These are phyloP conservation scores for Diplodia seriata DNA, from an alignment of 2,329 filamentous ascomycete species.

Conservation along the genomic window DNA sequence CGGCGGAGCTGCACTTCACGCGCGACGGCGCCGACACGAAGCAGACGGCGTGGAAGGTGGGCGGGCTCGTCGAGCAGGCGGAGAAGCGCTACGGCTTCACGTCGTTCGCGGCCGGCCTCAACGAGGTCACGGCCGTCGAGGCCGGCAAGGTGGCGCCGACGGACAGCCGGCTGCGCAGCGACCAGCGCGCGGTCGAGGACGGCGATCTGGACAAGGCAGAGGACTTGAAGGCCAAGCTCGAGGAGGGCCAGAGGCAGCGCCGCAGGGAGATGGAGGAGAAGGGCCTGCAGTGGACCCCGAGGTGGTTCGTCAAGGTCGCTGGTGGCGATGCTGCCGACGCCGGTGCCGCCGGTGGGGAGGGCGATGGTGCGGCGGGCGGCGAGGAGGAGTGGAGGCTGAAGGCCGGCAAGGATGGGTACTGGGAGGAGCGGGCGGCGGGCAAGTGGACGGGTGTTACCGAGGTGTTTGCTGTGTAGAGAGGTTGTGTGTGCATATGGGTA, in stretches of 20 bases:
- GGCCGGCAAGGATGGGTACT: constrained; percentile 86
- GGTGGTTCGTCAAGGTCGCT: constrained; percentile 80
- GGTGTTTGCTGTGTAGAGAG: constrained; percentile 55
- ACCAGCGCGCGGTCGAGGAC: constrained; percentile 84
- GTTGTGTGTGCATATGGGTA: not conserved
- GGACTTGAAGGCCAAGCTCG: constrained; percentile 78
- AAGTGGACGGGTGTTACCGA: constrained; percentile 67
- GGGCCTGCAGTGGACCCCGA: constrained; percentile 74
- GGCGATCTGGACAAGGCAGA: constrained; percentile 86
- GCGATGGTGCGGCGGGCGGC: constrained; percentile 43
- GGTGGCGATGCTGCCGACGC: constrained; percentile 40
- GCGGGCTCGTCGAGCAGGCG: constrained; percentile 78
- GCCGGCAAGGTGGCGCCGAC: constrained; percentile 76
- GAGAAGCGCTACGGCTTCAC: constrained; percentile 87
- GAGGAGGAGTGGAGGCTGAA: constrained; percentile 69
- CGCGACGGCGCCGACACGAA: constrained; percentile 66
- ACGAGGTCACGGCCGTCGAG: constrained; percentile 86
- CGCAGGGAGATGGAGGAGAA: constrained; percentile 76
- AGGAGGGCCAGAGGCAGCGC: constrained; percentile 81
- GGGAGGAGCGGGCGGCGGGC: constrained; percentile 79
- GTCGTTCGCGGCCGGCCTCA: constrained; percentile 81
- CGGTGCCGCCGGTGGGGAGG: constrained; percentile 37
- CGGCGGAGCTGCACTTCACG: constrained; percentile 70
- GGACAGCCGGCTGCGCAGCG: constrained; percentile 82
- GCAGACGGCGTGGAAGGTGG: constrained; percentile 78